These are phyloP conservation scores for Thalassiosira livingstoniorum DNA, from an alignment of 352 stramenopile species.

Conservation along the genomic window DNA sequence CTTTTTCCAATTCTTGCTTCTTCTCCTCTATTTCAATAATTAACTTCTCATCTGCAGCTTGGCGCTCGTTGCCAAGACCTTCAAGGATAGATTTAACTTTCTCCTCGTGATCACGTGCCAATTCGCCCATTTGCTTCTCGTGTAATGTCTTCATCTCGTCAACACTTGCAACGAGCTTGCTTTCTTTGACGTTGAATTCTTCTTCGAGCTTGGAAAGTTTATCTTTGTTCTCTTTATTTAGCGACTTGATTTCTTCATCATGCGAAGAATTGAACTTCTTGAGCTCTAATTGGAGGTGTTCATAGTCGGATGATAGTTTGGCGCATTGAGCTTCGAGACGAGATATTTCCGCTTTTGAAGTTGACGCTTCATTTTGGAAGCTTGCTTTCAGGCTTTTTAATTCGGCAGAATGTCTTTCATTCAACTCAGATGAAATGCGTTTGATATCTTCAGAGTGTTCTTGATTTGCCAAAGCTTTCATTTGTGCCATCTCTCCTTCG, in stretches of 20 bases:
- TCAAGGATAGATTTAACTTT: conserved; percentile 26
- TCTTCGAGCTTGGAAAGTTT: conserved; percentile 40
- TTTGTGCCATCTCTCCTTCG: conserved; percentile 1
- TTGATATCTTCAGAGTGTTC: conserved; percentile 20
- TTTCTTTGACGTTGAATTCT: too few species aligned
- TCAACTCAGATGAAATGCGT: conserved; percentile 15
- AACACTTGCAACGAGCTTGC: too few species aligned
- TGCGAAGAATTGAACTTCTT: conserved; percentile 42
- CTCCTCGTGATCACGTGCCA: conserved; percentile 16
- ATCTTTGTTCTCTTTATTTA: conserved; percentile 27
- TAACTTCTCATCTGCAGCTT: conserved; percentile 32
- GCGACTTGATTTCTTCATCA: conserved; percentile 36
- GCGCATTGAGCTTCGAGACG: conserved; percentile 29
- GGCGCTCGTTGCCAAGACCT: conserved; percentile 23
- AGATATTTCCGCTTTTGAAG: conserved; percentile 17
- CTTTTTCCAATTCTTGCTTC: conserved; percentile 52
- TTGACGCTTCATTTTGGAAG: conserved; percentile 20
- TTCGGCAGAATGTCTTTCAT: conserved; percentile 22
- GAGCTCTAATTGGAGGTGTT: conserved; percentile 44
- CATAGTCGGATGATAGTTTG: conserved; percentile 35
- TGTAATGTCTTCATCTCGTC: conserved; percentile 31
- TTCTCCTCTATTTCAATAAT: conserved; percentile 46
- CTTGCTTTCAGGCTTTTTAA: conserved; percentile 43
- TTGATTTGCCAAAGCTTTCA: conserved; percentile 9
- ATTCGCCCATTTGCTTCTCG: not conserved